A percentile compares a stretch with the other conserved stretches of the same genome.
These are phyloP conservation scores for Fusarium musae DNA, from an alignment of 2,329 filamentous ascomycete species.

Conservation along the genomic window DNA sequence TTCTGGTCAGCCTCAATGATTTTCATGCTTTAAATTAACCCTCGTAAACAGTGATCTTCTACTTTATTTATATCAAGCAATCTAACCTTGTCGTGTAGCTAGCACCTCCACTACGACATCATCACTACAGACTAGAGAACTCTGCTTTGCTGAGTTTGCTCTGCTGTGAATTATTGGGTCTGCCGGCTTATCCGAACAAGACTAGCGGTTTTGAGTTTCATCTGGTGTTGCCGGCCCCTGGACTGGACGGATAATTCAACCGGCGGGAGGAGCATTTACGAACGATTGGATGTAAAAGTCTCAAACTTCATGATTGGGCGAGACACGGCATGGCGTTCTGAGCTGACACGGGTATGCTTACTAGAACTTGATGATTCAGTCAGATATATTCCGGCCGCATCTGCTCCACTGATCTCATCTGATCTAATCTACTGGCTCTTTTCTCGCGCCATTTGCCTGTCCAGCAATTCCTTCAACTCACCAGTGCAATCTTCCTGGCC, in stretches of 20 bases:
- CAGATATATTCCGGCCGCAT: not conserved
- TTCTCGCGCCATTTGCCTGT: not conserved
- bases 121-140: not conserved
- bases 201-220: not conserved
- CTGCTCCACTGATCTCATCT: not conserved
- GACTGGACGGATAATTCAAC: not conserved
- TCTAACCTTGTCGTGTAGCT: not conserved
- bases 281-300: not conserved
- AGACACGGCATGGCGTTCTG: not conserved
- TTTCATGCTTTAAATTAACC: not conserved
- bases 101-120: not conserved
- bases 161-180: not conserved
- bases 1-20: not conserved
- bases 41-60: not conserved
- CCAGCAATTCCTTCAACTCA: not conserved
- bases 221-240: not conserved
- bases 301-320: not conserved
- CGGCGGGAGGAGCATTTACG: not conserved
- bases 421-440: not conserved
- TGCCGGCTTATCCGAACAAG: not conserved
- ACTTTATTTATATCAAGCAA: not conserved
- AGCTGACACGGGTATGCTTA: not conserved
- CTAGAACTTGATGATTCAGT: not conserved
- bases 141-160: not conserved
- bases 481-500: slow-evolving; percentile 16